A percentile compares a stretch with the other conserved stretches of the same genome.
Conservation (phyloP, 768 basidiomycete genomes). For the Leccinellum rugosiceps region DNA sequence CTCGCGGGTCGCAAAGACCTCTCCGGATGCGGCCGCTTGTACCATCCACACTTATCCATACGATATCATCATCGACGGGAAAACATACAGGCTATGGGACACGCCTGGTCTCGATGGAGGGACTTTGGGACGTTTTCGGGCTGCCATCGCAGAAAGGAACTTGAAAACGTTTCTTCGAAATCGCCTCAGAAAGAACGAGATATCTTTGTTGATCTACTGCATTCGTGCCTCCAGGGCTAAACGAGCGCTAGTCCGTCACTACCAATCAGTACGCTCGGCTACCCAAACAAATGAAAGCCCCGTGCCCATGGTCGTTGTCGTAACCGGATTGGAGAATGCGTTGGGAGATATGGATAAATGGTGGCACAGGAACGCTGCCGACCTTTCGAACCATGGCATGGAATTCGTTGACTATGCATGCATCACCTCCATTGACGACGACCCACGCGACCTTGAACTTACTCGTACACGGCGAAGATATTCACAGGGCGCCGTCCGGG, state of each 20-base stretch:
- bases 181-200: conserved; percentile 32
- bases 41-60: conserved; percentile 32
- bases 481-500: conserved; percentile 23
- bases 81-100: conserved; percentile 29
- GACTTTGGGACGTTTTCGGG: conserved; percentile 20
- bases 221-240: conserved; percentile 40
- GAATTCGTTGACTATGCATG: conserved; percentile 31
- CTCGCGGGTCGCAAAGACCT: conserved; percentile 28
- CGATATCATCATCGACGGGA: conserved; percentile 18
- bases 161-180: conserved; percentile 33
- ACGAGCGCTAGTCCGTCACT: conserved; percentile 38
- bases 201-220: conserved; percentile 40
- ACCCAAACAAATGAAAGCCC: conserved; percentile 25
- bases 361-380: conserved; percentile 29
- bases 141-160: conserved; percentile 22
- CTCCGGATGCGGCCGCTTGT: conserved; percentile 33
- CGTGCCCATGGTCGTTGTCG: conserved; percentile 37
- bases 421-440: conserved; percentile 29
- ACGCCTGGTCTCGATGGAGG: conserved; percentile 37
- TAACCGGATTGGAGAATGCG: conserved; percentile 39
- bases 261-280: conserved; percentile 31
- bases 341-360: conserved; percentile 33
- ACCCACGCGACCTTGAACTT: conserved; percentile 13
- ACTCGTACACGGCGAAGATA: conserved; percentile 17
- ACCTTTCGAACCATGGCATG: conserved; percentile 23